These are phyloP conservation scores for Calonectria ilicicola DNA, from an alignment of 2,329 filamentous ascomycete genomes.

Conservation along the genomic window DNA sequence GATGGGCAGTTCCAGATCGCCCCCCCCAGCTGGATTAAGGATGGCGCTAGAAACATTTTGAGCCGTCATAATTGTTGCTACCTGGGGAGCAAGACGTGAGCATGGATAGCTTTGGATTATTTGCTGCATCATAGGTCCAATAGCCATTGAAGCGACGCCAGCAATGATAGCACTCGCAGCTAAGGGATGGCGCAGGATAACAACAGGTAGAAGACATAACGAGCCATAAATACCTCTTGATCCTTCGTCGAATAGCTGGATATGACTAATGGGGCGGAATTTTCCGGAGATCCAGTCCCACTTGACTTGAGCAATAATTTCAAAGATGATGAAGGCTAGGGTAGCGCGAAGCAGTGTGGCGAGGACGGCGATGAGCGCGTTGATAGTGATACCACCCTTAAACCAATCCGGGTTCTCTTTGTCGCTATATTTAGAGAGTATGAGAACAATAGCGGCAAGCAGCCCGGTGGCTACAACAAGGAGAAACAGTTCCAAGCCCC, in stretches of 20 bases:
- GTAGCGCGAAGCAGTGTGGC: slow-evolving; percentile 8
- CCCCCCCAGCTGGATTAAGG: too few species aligned
- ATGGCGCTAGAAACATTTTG: too few species aligned
- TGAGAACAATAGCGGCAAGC: too few species aligned
- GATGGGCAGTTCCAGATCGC: too few species aligned
- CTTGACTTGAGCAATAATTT: slow-evolving; percentile 15
- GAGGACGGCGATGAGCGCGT: slow-evolving; percentile 12
- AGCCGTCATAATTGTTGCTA: too few species aligned
- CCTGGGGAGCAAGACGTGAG: neutral
- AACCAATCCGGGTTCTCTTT: too few species aligned
- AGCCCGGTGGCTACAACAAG: too few species aligned
- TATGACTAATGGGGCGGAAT: neutral
- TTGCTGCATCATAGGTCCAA: neutral
- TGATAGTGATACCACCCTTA: neutral
- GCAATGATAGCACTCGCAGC: neutral
- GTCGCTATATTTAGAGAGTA: too few species aligned
- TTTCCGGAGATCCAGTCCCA: slow-evolving; percentile 21
- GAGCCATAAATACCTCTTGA: slow-evolving; percentile 2
- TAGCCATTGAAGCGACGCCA: neutral
- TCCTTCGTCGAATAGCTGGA: slow-evolving; percentile 7
- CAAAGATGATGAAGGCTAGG: slow-evolving; percentile 8
- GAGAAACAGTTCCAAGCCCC: too few species aligned
- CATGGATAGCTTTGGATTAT: neutral
- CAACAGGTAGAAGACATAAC: neutral
- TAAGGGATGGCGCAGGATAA: neutral